Conservation (phyloP, 331 rosid genomes). For the Saraca asoca region DNA sequence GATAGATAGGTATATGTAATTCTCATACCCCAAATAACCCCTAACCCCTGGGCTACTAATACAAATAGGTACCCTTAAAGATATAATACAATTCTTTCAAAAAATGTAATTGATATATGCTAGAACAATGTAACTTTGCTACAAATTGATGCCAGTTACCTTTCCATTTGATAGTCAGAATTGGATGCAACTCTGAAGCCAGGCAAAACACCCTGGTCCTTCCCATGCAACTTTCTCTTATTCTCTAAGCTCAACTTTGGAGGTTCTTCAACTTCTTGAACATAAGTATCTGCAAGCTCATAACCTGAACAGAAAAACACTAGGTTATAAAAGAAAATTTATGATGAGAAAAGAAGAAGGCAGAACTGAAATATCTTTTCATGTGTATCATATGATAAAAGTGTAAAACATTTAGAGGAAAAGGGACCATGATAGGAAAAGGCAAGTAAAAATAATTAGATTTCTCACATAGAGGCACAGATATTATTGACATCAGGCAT, state of each 20-base stretch:
- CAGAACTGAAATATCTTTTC: background rate
- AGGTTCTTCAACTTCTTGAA: conserved; percentile 84
- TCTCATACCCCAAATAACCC: conserved; percentile 23
- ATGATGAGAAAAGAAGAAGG: background rate
- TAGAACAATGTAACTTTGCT: background rate
- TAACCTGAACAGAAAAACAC: conserved; percentile 52
- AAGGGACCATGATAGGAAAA: conserved; percentile 1
- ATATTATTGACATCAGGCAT: conserved; percentile 9
- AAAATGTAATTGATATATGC: background rate
- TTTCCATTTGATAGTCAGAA: conserved; percentile 75
- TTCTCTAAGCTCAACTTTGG: conserved; percentile 51
- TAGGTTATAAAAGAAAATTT: conserved; percentile 23
- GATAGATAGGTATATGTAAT: conserved; percentile 13
- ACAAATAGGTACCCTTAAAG: conserved; percentile 25
- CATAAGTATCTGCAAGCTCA: conserved; percentile 68
- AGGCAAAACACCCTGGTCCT: conserved; percentile 57
- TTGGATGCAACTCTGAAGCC: conserved; percentile 80
- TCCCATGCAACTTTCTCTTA: conserved; percentile 50
- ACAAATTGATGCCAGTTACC: conserved; percentile 50
- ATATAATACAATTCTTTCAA: conserved; percentile 14
- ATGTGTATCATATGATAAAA: too few species aligned
- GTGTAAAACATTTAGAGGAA: too few species aligned
- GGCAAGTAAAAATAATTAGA: conserved; percentile 9
- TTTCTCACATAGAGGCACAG: conserved; percentile 29
- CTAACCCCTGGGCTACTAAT: conserved; percentile 3